These are phyloP conservation scores for Hymenoscyphus fraxineus DNA, from an alignment of 2,329 filamentous ascomycete genomes.

Conservation along the genomic window DNA sequence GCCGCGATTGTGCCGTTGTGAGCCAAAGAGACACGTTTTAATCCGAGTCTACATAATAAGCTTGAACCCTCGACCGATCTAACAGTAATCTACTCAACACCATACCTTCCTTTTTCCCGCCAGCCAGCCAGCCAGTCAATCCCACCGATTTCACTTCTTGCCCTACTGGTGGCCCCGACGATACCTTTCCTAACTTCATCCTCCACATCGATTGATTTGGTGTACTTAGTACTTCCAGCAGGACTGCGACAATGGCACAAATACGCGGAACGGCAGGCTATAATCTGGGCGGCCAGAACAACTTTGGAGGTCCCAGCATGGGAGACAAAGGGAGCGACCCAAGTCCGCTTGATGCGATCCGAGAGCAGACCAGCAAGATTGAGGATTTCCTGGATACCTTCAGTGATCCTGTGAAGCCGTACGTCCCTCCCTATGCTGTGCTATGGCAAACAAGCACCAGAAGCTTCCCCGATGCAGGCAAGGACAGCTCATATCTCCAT, in stretches of 20 bases:
- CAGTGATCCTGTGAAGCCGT: conserved; percentile 94
- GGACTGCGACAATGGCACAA: conserved; percentile 48
- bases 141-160: neutral
- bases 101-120: conserved; percentile 12
- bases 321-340: conserved; percentile 34
- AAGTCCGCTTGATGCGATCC: conserved; percentile 71
- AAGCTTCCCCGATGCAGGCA: neutral
- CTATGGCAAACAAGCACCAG: conserved; percentile 6
- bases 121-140: neutral
- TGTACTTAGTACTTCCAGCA: conserved; percentile 23
- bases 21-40: neutral
- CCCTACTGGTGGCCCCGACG: conserved; percentile 12
- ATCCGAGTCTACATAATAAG: conserved; percentile 9
- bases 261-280: conserved; percentile 52
- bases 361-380: conserved; percentile 96
- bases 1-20: neutral
- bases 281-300: conserved; percentile 37
- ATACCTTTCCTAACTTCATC: conserved; percentile 10
- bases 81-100: conserved; percentile 9
- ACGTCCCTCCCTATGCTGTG: conserved; percentile 38
- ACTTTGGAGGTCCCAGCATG: conserved; percentile 36
- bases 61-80: neutral
- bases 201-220: conserved; percentile 21
- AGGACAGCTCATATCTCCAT: neutral
- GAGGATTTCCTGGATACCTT: conserved; percentile 86